Evolutionary conservation across 768 basidiomycete species (phyloP).

Genomic region (Rossbeevera mucosa): DNA sequence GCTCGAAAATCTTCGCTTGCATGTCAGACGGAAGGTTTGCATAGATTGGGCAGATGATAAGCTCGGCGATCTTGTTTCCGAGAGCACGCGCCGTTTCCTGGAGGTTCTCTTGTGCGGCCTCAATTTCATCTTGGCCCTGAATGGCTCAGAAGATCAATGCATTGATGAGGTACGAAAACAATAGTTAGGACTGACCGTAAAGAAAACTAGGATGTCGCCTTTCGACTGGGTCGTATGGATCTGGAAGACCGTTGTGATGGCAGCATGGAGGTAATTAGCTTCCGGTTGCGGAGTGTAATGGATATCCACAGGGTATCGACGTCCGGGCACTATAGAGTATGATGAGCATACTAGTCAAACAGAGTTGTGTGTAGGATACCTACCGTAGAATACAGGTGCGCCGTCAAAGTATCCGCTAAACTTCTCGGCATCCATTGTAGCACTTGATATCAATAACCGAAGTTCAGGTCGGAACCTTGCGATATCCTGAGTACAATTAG

Average conservation of each 20-base stretch:
- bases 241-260: conserved; percentile 98
- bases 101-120: conserved; percentile 93
- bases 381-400: conserved; percentile 92
- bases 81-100: conserved; percentile 92
- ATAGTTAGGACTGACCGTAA: conserved; percentile 59
- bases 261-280: conserved; percentile 97
- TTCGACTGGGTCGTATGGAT: conserved; percentile 98
- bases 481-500: conserved; percentile 66
- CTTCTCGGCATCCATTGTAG: conserved; percentile 96
- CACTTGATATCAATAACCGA: conserved; percentile 88
- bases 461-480: conserved; percentile 94
- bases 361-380: conserved; percentile 22
- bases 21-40: conserved; percentile 99
- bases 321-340: conserved; percentile 74
- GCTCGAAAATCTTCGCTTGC: conserved; percentile 99
- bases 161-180: background rate
- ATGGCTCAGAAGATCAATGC: conserved; percentile 5
- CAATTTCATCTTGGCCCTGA: conserved; percentile 96
- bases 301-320: conserved; percentile 95
- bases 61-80: conserved; percentile 92
- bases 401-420: conserved; percentile 97
- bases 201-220: conserved; percentile 95
- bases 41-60: conserved; percentile 96
- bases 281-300: conserved; percentile 99
- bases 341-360: conserved; percentile 2